A percentile compares a stretch with the other conserved stretches of the same genome.
Conservation (phyloP, 192 early-diverging fungal species). For the Coemansia pectinata region DNA sequence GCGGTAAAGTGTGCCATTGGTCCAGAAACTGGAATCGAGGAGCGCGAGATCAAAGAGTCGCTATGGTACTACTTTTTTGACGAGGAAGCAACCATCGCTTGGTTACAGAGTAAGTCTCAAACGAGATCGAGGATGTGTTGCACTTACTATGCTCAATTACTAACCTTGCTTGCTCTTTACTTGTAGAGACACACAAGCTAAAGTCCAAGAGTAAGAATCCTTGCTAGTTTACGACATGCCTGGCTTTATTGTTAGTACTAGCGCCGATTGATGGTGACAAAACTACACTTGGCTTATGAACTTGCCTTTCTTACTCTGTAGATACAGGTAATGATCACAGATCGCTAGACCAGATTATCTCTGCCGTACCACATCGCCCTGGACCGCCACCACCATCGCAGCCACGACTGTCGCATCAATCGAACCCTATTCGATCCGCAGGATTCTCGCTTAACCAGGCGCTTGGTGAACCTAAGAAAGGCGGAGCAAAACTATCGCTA, state of each 20-base stretch:
- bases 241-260: not conserved
- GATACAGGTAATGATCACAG: constrained; percentile 17
- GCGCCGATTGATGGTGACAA: not conserved
- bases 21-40: constrained; percentile 52
- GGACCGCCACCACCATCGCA: constrained; percentile 14
- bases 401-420: not conserved
- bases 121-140: not conserved
- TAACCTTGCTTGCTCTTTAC: not conserved
- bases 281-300: not conserved
- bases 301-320: not conserved
- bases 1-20: constrained; percentile 66
- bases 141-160: not conserved
- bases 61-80: constrained; percentile 79
- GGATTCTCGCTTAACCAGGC: too few species aligned
- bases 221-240: not conserved
- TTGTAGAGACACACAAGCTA: constrained; percentile 38
- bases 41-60: constrained; percentile 68
- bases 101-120: constrained; percentile 64
- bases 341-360: constrained; percentile 18
- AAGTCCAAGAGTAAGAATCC: constrained; percentile 37
- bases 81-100: constrained; percentile 62
- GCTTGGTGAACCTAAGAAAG: not conserved
- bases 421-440: not conserved
- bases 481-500: constrained; percentile 10
- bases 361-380: constrained; percentile 30